phyloP scores from a whole-genome alignment of 768 basidiomycete genomes.

The Rhodotorula babjevae region DNA sequence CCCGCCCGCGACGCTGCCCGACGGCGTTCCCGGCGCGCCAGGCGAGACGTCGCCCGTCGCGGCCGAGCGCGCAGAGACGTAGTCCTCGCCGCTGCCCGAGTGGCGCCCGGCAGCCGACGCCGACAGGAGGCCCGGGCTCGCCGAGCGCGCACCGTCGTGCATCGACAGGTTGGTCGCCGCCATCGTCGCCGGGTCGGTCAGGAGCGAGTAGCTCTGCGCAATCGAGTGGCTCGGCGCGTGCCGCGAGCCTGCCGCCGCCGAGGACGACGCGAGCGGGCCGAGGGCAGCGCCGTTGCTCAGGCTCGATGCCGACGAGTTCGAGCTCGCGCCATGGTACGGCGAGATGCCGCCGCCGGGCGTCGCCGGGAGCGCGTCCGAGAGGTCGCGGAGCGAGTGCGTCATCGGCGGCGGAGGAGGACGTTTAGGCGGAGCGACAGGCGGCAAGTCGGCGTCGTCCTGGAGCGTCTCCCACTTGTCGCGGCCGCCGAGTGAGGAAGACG shows the following conservation, averaged over 20 bases:
- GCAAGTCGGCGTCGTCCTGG: not conserved
- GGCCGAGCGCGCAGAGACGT: not conserved
- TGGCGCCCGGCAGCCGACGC: not conserved
- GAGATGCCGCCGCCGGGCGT: not conserved
- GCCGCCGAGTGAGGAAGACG: not conserved
- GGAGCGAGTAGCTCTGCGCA: slow-evolving; percentile 23
- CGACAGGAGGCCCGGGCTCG: no score
- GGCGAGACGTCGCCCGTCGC: not conserved
- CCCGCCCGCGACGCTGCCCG: not conserved
- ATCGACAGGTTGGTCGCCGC: slow-evolving; percentile 33
- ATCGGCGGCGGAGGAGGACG: not conserved
- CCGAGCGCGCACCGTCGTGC: not conserved
- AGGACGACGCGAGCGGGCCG: not conserved
- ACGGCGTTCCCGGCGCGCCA: not conserved
- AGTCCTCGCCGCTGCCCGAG: not conserved
- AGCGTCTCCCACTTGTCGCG: slow-evolving; percentile 2
- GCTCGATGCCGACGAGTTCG: not conserved
- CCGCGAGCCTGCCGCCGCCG: not conserved
- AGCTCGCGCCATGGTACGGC: not conserved
- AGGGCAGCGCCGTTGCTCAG: not conserved
- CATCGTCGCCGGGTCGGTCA: slow-evolving; percentile 37
- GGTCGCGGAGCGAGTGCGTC: slow-evolving; percentile 8
- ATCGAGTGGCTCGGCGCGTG: slow-evolving; percentile 12
- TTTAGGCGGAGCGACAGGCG: not conserved
- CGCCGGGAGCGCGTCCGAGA: not conserved